phyloP scores from a whole-genome alignment of 75 land plant species.

The Gnetum montanum region DNA sequence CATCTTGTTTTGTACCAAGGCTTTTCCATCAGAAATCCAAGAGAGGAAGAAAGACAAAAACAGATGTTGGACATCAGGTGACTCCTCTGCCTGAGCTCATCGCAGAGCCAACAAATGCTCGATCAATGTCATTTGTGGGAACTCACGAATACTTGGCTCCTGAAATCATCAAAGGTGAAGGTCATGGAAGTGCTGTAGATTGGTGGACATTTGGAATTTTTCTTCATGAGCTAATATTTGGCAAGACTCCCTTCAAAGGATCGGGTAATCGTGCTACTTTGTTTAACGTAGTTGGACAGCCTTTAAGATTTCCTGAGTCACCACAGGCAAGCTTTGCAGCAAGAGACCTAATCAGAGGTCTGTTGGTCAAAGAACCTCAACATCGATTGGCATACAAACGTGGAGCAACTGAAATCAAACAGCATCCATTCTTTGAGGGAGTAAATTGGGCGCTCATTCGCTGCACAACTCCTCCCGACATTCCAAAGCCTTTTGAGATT shows the following conservation, averaged over 20 bases:
- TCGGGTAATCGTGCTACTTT: conserved; percentile 97
- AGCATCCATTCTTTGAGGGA: conserved; percentile 94
- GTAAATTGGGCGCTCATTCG: conserved; percentile 95
- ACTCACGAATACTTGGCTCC: conserved; percentile 88
- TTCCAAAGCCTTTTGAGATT: conserved; percentile 70
- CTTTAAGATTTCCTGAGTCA: conserved; percentile 76
- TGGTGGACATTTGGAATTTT: conserved; percentile 99
- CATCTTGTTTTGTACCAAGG: conserved; percentile 63
- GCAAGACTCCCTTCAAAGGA: conserved; percentile 98
- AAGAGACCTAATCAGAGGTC: conserved; percentile 81
- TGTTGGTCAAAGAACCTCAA: conserved; percentile 92
- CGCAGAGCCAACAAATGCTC: conserved; percentile 81
- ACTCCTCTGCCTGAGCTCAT: conserved; percentile 68
- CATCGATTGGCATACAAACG: conserved; percentile 85
- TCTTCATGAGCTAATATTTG: conserved; percentile 84
- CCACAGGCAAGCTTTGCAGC: conserved; percentile 80
- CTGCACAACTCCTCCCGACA: conserved; percentile 83
- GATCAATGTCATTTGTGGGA: conserved; percentile 69
- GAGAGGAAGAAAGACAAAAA: conserved; percentile 49
- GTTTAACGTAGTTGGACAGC: conserved; percentile 97
- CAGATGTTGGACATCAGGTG: conserved; percentile 28
- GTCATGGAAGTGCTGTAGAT: conserved; percentile 98
- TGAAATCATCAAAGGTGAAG: conserved; percentile 93
- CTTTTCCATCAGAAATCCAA: conserved; percentile 39
- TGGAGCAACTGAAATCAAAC: conserved; percentile 96